Conservation (phyloP, 768 basidiomycete species). For the Mycena olivaceomarginata region DNA sequence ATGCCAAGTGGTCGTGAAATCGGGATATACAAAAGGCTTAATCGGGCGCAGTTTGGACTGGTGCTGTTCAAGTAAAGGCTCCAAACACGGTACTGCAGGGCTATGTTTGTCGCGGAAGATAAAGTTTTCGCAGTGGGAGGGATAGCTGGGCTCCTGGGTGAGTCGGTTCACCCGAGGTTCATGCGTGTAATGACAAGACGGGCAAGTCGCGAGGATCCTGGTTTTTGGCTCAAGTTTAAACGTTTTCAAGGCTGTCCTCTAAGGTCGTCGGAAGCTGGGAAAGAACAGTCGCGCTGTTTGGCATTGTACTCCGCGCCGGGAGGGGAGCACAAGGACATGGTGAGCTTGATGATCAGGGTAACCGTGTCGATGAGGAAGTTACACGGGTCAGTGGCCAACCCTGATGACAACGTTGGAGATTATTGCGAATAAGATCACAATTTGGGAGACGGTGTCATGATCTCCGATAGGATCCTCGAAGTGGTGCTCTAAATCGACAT, state of each 20-base stretch:
- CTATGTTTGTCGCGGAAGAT: too few relatives aligned
- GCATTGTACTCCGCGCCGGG: slow-evolving; percentile 25
- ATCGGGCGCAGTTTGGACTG: too few relatives aligned
- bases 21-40: too few relatives aligned
- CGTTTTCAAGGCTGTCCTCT: slow-evolving; percentile 36
- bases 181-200: slow-evolving; percentile 41
- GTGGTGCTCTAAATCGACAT: slow-evolving; percentile 36
- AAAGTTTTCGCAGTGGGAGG: slow-evolving; percentile 2
- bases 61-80: slow-evolving; percentile 6
- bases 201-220: too few relatives aligned
- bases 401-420: slow-evolving; percentile 30
- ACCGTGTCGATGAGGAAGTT: slow-evolving; percentile 44
- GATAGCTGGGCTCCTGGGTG: slow-evolving; percentile 36
- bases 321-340: slow-evolving; percentile 37
- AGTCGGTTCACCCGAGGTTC: slow-evolving; percentile 37
- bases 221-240: slow-evolving; percentile 38
- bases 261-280: slow-evolving; percentile 38
- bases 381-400: slow-evolving; percentile 34
- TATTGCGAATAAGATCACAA: too few relatives aligned
- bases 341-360: slow-evolving; percentile 39
- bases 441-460: slow-evolving; percentile 26
- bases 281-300: slow-evolving; percentile 37
- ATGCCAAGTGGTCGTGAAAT: slow-evolving; percentile 45
- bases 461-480: slow-evolving; percentile 38
- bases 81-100: not conserved